Conservation (phyloP, 768 basidiomycete genomes). For the Leccinum broughii region DNA sequence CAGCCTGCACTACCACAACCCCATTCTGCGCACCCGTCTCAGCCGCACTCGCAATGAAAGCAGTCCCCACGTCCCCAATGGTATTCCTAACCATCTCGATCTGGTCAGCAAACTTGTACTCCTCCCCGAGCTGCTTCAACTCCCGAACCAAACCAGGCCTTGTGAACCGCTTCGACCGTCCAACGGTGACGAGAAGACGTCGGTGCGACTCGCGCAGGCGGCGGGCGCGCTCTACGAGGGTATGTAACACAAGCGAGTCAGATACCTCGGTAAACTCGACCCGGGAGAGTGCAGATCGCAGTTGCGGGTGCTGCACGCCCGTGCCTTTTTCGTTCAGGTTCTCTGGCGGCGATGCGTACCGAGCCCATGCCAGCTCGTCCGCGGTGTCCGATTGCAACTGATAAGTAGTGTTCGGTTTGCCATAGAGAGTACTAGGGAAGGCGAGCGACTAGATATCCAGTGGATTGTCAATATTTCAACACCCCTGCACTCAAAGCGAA, state of each 20-base stretch:
- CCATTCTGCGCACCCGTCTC: constrained; percentile 56
- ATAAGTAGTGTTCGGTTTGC: constrained; percentile 56
- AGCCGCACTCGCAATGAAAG: constrained; percentile 60
- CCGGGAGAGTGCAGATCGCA: constrained; percentile 51
- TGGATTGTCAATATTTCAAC: background rate
- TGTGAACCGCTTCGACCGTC: constrained; percentile 73
- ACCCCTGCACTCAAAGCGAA: background rate
- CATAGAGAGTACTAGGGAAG: constrained; percentile 74
- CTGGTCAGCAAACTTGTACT: constrained; percentile 16
- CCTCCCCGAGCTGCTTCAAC: constrained; percentile 47
- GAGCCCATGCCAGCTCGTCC: constrained; percentile 76
- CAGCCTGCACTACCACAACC: constrained; percentile 65
- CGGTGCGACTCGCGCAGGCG: constrained; percentile 27
- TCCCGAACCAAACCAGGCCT: constrained; percentile 61
- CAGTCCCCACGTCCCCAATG: constrained; percentile 81
- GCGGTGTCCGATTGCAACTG: constrained; percentile 78
- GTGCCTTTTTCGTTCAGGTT: constrained; percentile 6
- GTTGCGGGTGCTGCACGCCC: background rate
- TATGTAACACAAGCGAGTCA: constrained; percentile 56
- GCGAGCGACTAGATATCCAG: constrained; percentile 41
- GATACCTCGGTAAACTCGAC: constrained; percentile 58
- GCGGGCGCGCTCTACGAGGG: constrained; percentile 46
- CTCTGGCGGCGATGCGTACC: constrained; percentile 43
- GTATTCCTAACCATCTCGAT: constrained; percentile 61
- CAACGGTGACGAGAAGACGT: constrained; percentile 65